phyloP scores from a whole-genome alignment of 768 basidiomycete species.

The Pleurotus ostreatus region DNA sequence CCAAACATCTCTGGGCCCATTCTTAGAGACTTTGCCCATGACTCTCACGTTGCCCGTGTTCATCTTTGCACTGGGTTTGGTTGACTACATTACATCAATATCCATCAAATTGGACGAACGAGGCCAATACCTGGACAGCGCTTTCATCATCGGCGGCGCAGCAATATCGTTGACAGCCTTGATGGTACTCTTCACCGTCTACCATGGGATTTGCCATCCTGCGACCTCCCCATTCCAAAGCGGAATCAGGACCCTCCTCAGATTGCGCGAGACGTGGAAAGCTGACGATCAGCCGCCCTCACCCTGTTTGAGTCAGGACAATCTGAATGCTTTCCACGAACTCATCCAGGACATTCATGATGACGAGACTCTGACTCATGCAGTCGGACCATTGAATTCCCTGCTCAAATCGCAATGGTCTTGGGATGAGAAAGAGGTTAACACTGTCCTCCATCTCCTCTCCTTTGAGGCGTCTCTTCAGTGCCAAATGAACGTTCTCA shows the following conservation, averaged over 20 bases:
- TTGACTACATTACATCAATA: slow-evolving; percentile 12
- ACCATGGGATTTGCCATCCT: slow-evolving; percentile 4
- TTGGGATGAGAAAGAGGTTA: neutral
- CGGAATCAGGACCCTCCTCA: neutral
- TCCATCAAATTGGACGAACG: neutral
- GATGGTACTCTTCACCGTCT: neutral
- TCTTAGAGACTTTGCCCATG: slow-evolving; percentile 11
- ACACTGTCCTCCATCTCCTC: neutral
- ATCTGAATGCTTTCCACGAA: slow-evolving; percentile 11
- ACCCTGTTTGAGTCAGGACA: neutral
- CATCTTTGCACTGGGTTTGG: slow-evolving; percentile 11
- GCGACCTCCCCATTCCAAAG: slow-evolving; percentile 8
- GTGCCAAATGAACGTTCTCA: neutral
- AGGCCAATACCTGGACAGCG: neutral
- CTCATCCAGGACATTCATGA: slow-evolving; percentile 12
- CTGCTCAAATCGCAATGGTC: slow-evolving; percentile 3
- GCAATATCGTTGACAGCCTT: neutral
- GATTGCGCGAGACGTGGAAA: too few relatives aligned
- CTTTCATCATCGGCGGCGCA: neutral
- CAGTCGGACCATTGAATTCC: slow-evolving; percentile 3
- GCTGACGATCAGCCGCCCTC: neutral
- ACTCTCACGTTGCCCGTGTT: slow-evolving; percentile 11
- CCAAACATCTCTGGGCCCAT: slow-evolving; percentile 9
- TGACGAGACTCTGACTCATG: slow-evolving; percentile 12
- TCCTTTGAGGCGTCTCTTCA: slow-evolving; percentile 2